Base-by-base conservation (phyloP, 768 basidiomycete genomes). In the Hydnomerulius pinastri region DNA sequence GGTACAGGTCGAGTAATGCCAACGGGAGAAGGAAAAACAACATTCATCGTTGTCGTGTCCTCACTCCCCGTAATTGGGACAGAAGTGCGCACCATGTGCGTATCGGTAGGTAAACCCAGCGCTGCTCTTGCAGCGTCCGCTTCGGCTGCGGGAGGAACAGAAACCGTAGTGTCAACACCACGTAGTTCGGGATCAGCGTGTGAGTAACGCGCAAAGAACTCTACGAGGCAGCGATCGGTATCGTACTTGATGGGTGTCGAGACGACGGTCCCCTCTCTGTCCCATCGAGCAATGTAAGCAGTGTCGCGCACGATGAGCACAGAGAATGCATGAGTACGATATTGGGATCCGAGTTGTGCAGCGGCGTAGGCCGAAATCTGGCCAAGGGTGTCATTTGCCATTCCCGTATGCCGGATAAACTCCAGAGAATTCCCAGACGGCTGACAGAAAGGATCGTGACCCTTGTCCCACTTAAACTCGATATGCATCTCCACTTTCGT, bases 211-310 rank as follows among this genome's bases (percentile, higher is more conserved):
- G 50, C 60, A 32, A 71, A 57, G 55, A 68, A 73, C 12, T 57
- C 44, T 7, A 51, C 36, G 5, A 50, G 30, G 1, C 29, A 20
- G 4, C 7, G 12, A 18, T 32, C 18, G 43, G 17, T 7, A 21
- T 33, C 38, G 57, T 65, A 69, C 29, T 62, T 35, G 52, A 73
- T 59, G 15, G 37, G 11, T 8, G 43, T 17, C 13, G 64, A 57
- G 20, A 72, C 62, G 17, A 66, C 50, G 2, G 61, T 60, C 7
- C 68, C 71, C 21, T 54, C 40, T 10, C 68, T 64, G 51, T 74
- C 71, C 65, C 65, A 72, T 23, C 59, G 58, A 41, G 71, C 58
- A 29, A 73, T 56, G 12, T 68, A 52, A 5, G 65, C 65, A 47
- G 18, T 38, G 0, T 51, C 21, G 21, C 55, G 50, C 41, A 46